phyloP scores from a whole-genome alignment of 441 rosid genomes.

The Eugenia klotzschiana region DNA sequence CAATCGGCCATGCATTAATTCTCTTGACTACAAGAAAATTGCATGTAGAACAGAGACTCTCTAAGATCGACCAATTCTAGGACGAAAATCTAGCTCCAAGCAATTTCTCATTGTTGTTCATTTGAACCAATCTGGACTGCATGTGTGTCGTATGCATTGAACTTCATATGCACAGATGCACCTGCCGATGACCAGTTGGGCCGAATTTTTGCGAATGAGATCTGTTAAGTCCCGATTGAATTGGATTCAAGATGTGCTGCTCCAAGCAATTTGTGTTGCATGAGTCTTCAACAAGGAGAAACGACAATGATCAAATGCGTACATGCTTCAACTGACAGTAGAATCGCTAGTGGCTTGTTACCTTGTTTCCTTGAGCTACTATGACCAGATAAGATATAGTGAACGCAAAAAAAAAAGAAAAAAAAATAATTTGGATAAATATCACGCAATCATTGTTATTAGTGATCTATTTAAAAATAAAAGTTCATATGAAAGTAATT shows the following conservation, averaged over 20 bases:
- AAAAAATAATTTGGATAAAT: too few relatives aligned
- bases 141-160: background rate
- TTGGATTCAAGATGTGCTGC: background rate
- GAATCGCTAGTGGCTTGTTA: background rate
- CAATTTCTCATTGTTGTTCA: background rate
- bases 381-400: background rate
- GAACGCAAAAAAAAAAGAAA: too few relatives aligned
- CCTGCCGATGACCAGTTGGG: background rate
- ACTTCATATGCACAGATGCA: background rate
- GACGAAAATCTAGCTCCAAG: background rate
- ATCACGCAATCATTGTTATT: too few relatives aligned
- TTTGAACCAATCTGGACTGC: background rate
- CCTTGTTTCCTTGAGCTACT: background rate
- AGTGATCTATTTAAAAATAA: too few relatives aligned
- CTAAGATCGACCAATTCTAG: background rate
- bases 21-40: too few relatives aligned
- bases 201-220: background rate
- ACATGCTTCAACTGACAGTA: background rate
- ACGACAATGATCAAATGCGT: background rate
- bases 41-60: too few relatives aligned
- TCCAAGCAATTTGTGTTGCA: background rate
- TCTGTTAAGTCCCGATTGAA: background rate
- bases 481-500: too few relatives aligned
- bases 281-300: background rate
- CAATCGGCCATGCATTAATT: too few relatives aligned